Conservation (phyloP, 768 basidiomycete species). For the Lactarius sp. region DNA sequence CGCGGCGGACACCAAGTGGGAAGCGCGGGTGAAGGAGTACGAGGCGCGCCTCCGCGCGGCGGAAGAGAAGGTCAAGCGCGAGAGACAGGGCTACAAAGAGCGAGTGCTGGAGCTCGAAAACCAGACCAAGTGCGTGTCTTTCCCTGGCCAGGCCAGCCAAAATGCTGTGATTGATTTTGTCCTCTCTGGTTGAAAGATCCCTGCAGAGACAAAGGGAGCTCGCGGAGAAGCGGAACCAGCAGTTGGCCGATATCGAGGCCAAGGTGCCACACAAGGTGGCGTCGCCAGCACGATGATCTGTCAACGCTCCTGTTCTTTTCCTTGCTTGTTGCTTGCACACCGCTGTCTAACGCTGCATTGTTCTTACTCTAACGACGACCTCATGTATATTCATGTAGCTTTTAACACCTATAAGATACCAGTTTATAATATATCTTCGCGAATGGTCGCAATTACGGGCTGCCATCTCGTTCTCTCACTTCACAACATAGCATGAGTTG, state of each 20-base stretch:
- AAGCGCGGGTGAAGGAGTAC: conserved; percentile 91
- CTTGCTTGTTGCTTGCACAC: background rate
- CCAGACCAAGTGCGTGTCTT: conserved; percentile 53
- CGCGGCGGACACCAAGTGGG: conserved; percentile 84
- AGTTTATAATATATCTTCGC: conserved; percentile 10
- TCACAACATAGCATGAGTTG: too few species aligned
- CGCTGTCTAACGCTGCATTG: conserved; percentile 9
- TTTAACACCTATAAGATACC: conserved; percentile 9
- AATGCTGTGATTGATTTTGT: conserved; percentile 2
- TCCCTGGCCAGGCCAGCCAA: background rate
- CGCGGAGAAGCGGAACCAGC: conserved; percentile 68
- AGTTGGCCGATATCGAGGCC: conserved; percentile 46
- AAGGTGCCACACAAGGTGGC: conserved; percentile 22
- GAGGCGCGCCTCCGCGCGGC: conserved; percentile 74
- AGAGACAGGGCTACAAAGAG: conserved; percentile 92
- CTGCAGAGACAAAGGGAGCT: conserved; percentile 72
- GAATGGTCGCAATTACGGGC: background rate
- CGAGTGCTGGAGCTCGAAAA: conserved; percentile 65
- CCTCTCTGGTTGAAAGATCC: conserved; percentile 41
- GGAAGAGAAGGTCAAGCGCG: conserved; percentile 89
- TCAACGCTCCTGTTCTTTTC: background rate
- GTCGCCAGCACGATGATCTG: conserved; percentile 16
- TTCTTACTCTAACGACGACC: conserved; percentile 1
- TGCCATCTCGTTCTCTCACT: background rate
- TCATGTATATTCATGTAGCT: conserved; percentile 18